phyloP scores from a whole-genome alignment of 2,329 filamentous ascomycete species.

The Dactylellina parvicollis region DNA sequence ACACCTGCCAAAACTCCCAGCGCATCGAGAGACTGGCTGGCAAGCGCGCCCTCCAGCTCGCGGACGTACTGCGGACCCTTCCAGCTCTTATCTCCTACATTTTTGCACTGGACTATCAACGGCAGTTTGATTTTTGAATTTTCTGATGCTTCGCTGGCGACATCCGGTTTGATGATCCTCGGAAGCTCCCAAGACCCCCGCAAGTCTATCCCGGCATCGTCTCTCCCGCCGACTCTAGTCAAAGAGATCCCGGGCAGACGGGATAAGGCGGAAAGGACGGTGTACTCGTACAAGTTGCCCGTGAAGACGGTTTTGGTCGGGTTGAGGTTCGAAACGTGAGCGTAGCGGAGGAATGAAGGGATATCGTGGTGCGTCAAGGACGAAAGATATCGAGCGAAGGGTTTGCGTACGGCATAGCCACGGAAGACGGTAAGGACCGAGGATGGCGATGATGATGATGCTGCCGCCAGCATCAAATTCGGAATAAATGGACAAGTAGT shows the following conservation, averaged over 20 bases:
- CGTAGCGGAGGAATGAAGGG: conserved; percentile 72
- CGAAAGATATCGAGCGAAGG: conserved; percentile 60
- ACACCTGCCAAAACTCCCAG: conserved; percentile 77
- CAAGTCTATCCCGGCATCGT: conserved; percentile 78
- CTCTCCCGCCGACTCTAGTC: conserved; percentile 71
- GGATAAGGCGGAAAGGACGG: conserved; percentile 68
- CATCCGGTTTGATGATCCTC: conserved; percentile 48
- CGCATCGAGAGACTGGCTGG: conserved; percentile 73
- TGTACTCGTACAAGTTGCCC: conserved; percentile 83
- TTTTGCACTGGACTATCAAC: conserved; percentile 76
- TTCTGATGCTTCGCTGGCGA: conserved; percentile 11
- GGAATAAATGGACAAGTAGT: not conserved
- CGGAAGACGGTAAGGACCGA: conserved; percentile 4
- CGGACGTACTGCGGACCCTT: conserved; percentile 71
- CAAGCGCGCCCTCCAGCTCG: conserved; percentile 83
- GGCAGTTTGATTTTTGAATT: conserved; percentile 58
- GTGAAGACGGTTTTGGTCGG: conserved; percentile 70
- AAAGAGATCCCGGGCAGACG: conserved; percentile 71
- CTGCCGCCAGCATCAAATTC: not conserved
- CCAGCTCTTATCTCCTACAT: conserved; percentile 63
- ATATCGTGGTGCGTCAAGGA: conserved; percentile 70
- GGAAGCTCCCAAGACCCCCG: conserved; percentile 75
- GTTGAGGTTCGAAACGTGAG: conserved; percentile 68
- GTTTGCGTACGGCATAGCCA: conserved; percentile 62
- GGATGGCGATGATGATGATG: not conserved